phyloP scores from a whole-genome alignment of 257 asterid species.

The Solanum habrochaites region DNA sequence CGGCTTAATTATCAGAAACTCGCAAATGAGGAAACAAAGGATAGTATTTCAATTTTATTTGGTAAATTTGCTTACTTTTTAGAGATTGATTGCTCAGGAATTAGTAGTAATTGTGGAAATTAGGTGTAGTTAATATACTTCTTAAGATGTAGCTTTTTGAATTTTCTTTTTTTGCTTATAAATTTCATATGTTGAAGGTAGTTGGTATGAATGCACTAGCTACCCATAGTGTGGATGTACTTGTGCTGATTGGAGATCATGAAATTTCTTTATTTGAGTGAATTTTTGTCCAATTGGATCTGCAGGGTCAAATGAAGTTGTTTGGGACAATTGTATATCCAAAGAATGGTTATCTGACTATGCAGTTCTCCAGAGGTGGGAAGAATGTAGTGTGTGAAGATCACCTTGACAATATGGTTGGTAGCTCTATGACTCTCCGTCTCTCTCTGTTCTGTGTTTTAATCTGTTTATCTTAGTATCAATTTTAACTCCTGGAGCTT shows the following conservation, averaged over 20 bases:
- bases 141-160: not conserved
- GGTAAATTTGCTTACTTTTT: not conserved
- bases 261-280: not conserved
- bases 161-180: not conserved
- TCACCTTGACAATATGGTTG: conserved; percentile 76
- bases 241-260: not conserved
- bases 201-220: not conserved
- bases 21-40: not conserved
- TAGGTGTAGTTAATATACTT: not conserved
- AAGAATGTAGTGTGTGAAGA: conserved; percentile 86
- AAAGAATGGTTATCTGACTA: conserved; percentile 69
- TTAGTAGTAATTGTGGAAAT: not conserved
- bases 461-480: not conserved
- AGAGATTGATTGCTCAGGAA: not conserved
- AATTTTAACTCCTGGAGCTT: not conserved
- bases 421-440: conserved; percentile 10
- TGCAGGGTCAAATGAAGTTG: conserved; percentile 88
- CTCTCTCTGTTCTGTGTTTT: not conserved
- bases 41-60: not conserved
- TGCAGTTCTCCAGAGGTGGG: conserved; percentile 82
- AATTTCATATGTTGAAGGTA: not conserved
- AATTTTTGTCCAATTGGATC: not conserved
- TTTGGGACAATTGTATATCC: conserved; percentile 89
- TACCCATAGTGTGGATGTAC: not conserved
- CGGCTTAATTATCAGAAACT: not conserved